Evolutionary conservation across 768 basidiomycete species (phyloP), one percentile per base, ranked within the genome.

Genomic region (Mycena latifolia): DNA sequence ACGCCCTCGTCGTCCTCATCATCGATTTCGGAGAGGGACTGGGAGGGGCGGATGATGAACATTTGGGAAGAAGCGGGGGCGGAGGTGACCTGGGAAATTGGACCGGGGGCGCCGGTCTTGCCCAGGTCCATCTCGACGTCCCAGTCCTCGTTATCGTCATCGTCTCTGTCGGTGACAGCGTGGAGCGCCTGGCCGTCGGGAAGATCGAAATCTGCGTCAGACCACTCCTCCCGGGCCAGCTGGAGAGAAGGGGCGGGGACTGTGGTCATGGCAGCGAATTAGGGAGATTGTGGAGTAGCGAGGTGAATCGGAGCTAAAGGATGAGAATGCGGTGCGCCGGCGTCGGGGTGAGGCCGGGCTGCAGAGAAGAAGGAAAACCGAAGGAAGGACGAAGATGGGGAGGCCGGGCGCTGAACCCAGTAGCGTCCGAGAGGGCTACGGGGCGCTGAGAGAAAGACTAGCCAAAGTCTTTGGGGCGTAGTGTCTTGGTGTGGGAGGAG

Each of bases 121-220:
- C 86, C 88, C 28, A 94, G 69, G 70, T 90, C 85, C 86, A 94
- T 88, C 71, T 93, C 91, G 25, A 86, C 69, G 72, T 95, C 94
- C 94, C 93, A 94, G 74, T 94, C 92, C 75, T 92, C 87, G 66
- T 87, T 85, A 55, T 82, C 74, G 48, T 85, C 87, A 55, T 87
- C 84, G 63, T 89, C 88, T 78, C 85, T 90, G 82, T 91, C 90
- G 24, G 85, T 86, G 27, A 84, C 84, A 39, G 89, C 77, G 70
- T 90, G 87, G 55, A 93, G 85, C 53, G 87, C 82, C 52, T 86
- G 86, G 46, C 87, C 93, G 52, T 95, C 93, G 59, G 91, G 89
- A 24, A 95, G 81, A 75, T 94, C 93, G 75, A 95, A 94, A 79
- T 95, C 93, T 66, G 91, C 91, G 77, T 95, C 93, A 47, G 87